Evolutionary conservation across 1,139 yeast genomes (phyloP).

Genomic region (Geotrichum candidum): DNA sequence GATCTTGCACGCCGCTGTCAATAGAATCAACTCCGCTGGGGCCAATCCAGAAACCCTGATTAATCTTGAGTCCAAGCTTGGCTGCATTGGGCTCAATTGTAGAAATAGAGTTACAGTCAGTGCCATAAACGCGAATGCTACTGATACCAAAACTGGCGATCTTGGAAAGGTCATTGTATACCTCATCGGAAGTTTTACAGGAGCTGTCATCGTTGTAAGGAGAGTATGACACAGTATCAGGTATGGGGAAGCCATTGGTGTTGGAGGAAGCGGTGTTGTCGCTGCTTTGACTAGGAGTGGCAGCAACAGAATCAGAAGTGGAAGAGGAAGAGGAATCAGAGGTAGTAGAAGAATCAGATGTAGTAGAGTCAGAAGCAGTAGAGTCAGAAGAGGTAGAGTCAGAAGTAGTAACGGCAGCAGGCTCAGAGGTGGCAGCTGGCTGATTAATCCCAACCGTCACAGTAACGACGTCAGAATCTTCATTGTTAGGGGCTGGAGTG

Average conservation of each 20-base stretch:
- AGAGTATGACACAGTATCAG: constrained; percentile 64
- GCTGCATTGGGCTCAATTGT: constrained; percentile 59
- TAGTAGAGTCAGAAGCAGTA: background rate
- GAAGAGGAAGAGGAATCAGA: background rate
- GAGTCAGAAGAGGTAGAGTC: background rate
- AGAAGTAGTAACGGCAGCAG: background rate
- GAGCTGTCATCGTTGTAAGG: constrained; percentile 66
- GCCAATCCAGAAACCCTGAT: constrained; percentile 83
- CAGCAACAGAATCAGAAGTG: background rate
- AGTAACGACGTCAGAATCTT: background rate
- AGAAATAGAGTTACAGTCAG: constrained; percentile 68
- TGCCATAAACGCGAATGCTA: constrained; percentile 71
- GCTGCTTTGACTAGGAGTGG: background rate
- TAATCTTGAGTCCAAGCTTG: constrained; percentile 60
- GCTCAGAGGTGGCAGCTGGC: background rate
- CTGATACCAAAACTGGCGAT: constrained; percentile 58
- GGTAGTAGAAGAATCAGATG: background rate
- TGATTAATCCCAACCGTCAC: background rate
- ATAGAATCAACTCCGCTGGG: constrained; percentile 59
- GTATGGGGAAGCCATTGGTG: constrained; percentile 32
- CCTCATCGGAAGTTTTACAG: constrained; percentile 56
- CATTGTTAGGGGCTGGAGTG: background rate
- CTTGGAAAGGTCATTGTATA: constrained; percentile 51
- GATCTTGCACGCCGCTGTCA: constrained; percentile 49
- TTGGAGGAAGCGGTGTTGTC: background rate